Percentiles rank a stretch among this genome's conserved stretches.
These are phyloP conservation scores for Boletus semigastroideus DNA, from an alignment of 1,284 basidiomycete species.

Conservation along the genomic window DNA sequence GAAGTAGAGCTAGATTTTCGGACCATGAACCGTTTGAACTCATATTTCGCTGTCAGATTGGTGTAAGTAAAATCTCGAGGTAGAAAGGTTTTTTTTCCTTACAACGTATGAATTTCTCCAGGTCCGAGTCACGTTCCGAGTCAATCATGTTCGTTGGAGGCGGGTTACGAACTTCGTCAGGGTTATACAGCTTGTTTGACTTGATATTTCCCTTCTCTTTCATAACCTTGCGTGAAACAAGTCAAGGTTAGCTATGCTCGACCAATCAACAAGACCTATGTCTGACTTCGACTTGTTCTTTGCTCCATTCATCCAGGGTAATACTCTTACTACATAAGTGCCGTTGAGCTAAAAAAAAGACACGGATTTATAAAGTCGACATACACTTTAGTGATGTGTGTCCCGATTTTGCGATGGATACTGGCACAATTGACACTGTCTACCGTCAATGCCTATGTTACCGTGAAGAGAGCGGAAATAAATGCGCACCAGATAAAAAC, in stretches of 20 bases:
- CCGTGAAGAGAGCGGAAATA: not conserved
- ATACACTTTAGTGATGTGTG: slow-evolving; percentile 83
- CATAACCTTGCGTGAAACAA: slow-evolving; percentile 51
- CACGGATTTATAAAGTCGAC: slow-evolving; percentile 25
- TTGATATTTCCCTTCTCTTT: slow-evolving; percentile 73
- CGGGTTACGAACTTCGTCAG: slow-evolving; percentile 72
- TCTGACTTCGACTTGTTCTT: slow-evolving; percentile 79
- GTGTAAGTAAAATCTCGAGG: not conserved
- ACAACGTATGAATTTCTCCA: slow-evolving; percentile 83
- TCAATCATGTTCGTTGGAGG: slow-evolving; percentile 80
- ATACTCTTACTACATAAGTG: slow-evolving; percentile 67
- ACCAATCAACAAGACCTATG: slow-evolving; percentile 5
- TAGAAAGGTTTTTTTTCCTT: slow-evolving; percentile 11
- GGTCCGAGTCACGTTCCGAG: slow-evolving; percentile 76
- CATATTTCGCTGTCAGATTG: slow-evolving; percentile 60
- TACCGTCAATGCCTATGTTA: slow-evolving; percentile 8
- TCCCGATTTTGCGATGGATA: slow-evolving; percentile 87
- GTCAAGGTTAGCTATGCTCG: slow-evolving; percentile 11
- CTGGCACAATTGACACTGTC: slow-evolving; percentile 77
- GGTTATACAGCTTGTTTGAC: slow-evolving; percentile 73
- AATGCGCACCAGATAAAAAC: slow-evolving; percentile 73
- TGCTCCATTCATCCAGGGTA: slow-evolving; percentile 81
- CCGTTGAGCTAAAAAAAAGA: slow-evolving; percentile 3
- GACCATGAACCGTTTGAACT: slow-evolving; percentile 62
- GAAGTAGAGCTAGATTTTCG: slow-evolving; percentile 29